A percentile compares a stretch with the other conserved stretches of the same genome.
These are phyloP conservation scores for Neopestalotiopsis rosae DNA, from an alignment of 2,329 filamentous ascomycete genomes.

Conservation along the genomic window DNA sequence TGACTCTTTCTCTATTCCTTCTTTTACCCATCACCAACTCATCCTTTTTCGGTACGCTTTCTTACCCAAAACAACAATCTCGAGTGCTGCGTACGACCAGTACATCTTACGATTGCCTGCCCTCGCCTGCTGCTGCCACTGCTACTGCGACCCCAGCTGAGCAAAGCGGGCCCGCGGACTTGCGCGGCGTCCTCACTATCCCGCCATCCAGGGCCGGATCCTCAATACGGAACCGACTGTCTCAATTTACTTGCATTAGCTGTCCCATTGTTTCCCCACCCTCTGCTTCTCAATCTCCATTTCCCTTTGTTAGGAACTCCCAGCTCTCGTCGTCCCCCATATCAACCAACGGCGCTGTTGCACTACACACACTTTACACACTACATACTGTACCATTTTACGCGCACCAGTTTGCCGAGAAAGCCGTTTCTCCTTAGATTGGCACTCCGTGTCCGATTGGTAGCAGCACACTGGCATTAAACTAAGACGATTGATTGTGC, in stretches of 20 bases:
- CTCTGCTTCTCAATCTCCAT: slow-evolving; percentile 1
- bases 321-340: background rate
- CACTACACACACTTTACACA: background rate
- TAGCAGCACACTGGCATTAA: background rate
- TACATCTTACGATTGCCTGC: too few species aligned
- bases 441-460: background rate
- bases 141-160: background rate
- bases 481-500: background rate
- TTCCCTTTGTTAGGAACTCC: slow-evolving; percentile 9
- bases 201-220: slow-evolving; percentile 5
- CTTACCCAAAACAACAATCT: background rate
- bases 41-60: background rate
- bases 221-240: slow-evolving; percentile 12
- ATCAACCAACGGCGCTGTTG: background rate
- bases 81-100: background rate
- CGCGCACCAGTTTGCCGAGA: background rate
- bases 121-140: too few species aligned
- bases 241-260: slow-evolving; percentile 14
- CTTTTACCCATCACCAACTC: background rate
- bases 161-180: background rate
- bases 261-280: slow-evolving; percentile 12
- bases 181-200: background rate
- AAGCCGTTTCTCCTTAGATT: slow-evolving; percentile 8
- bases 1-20: background rate
- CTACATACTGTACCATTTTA: background rate